These are phyloP conservation scores for Microthlaspi erraticum DNA, from an alignment of 345 rosid genomes.

Conservation along the genomic window DNA sequence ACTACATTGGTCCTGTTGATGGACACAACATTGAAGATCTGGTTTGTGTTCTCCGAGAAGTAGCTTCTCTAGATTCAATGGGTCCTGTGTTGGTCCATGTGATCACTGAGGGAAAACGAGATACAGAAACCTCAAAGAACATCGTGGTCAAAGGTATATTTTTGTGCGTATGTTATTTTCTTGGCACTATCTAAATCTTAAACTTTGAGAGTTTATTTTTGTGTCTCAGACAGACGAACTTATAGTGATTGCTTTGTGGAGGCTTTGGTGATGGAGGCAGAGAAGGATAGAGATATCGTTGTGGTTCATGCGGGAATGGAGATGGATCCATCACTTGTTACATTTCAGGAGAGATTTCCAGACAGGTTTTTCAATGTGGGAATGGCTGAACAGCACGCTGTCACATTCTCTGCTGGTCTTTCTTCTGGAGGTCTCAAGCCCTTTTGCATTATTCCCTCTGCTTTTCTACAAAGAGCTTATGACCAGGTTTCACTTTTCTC, in stretches of 20 bases:
- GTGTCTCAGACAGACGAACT: slow-evolving; percentile 57
- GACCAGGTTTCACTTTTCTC: slow-evolving; percentile 72
- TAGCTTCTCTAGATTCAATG: slow-evolving; percentile 77
- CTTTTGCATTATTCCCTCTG: slow-evolving; percentile 84
- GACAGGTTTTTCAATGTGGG: slow-evolving; percentile 83
- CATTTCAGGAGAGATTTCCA: slow-evolving; percentile 73
- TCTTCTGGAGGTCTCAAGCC: slow-evolving; percentile 94
- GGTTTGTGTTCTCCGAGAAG: slow-evolving; percentile 78
- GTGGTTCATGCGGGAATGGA: slow-evolving; percentile 85
- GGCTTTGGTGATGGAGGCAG: slow-evolving; percentile 77
- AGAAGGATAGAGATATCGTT: slow-evolving; percentile 82
- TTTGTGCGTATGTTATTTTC: slow-evolving; percentile 13
- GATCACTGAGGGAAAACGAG: slow-evolving; percentile 72
- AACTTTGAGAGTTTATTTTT: slow-evolving; percentile 12
- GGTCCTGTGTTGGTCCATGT: slow-evolving; percentile 97
- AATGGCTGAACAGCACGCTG: slow-evolving; percentile 96
- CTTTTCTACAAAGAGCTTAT: slow-evolving; percentile 92
- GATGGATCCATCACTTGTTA: slow-evolving; percentile 66
- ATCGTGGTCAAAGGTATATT: slow-evolving; percentile 52
- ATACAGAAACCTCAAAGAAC: slow-evolving; percentile 38
- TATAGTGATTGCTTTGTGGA: slow-evolving; percentile 84
- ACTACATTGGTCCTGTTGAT: slow-evolving; percentile 94
- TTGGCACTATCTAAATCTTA: slow-evolving; percentile 11
- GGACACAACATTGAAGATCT: slow-evolving; percentile 91
- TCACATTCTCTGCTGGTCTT: slow-evolving; percentile 96